Evolutionary conservation across 139 green algal species (phyloP).

Genomic region (Asterochloris erici): DNA sequence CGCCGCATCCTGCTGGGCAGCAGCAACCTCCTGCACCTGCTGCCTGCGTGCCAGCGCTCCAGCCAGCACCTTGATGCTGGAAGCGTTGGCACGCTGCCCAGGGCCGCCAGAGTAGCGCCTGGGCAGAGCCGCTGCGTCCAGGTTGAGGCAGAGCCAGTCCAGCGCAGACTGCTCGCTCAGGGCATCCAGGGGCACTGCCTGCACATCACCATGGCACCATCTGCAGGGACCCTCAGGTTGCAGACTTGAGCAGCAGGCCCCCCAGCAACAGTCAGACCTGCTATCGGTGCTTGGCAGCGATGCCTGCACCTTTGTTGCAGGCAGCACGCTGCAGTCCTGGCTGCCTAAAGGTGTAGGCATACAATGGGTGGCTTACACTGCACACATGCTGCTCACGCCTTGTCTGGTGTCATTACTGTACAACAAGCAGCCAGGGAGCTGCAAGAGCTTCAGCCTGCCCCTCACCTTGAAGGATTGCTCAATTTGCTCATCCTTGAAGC

Average conservation of each 20-base stretch:
- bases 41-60: neutral
- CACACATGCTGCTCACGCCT: too few species aligned
- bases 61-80: neutral
- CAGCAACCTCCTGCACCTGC: neutral
- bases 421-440: neutral
- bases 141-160: constrained; percentile 81
- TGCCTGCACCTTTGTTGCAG: neutral
- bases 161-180: constrained; percentile 33
- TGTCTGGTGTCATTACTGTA: too few species aligned
- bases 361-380: neutral
- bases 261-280: neutral
- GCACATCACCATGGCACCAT: neutral
- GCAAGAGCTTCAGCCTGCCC: neutral
- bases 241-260: too few species aligned
- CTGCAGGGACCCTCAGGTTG: too few species aligned
- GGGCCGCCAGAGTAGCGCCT: neutral
- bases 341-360: neutral
- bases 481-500: constrained; percentile 2
- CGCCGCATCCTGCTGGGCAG: neutral
- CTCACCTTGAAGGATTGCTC: constrained; percentile 4
- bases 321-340: constrained; percentile 11
- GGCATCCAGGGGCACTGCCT: constrained; percentile 5
- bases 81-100: neutral
- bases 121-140: constrained; percentile 60
- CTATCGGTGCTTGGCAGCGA: neutral